Evolutionary conservation across 768 basidiomycete genomes (phyloP).

Genomic region (Nidularia sp.): DNA sequence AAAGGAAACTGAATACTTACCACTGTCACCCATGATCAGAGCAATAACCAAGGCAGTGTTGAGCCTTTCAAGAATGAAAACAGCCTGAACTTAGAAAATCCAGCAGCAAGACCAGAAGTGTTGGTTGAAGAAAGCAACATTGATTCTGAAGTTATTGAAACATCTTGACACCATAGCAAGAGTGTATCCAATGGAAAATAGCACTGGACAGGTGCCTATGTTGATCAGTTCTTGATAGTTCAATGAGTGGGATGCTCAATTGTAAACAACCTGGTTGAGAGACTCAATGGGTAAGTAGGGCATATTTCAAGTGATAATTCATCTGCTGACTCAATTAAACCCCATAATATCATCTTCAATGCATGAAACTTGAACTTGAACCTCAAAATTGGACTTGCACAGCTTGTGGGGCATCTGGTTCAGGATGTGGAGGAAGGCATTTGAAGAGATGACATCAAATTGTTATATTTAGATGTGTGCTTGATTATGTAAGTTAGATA

Average conservation of each 20-base stretch:
- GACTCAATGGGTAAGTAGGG: constrained; percentile 5
- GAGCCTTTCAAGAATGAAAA: not conserved
- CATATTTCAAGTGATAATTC: not conserved
- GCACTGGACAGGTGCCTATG: not conserved
- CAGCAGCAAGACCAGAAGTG: too few relatives aligned
- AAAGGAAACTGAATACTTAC: not conserved
- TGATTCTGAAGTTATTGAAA: too few relatives aligned
- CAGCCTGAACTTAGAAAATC: not conserved
- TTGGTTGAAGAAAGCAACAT: too few relatives aligned
- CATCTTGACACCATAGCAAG: too few relatives aligned
- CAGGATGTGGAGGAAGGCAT: not conserved
- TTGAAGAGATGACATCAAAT: too few relatives aligned
- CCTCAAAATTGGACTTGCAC: constrained; percentile 5
- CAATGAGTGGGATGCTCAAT: not conserved
- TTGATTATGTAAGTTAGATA: too few relatives aligned
- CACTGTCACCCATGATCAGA: not conserved
- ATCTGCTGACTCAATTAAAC: not conserved
- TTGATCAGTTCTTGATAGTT: not conserved
- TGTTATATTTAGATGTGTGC: too few relatives aligned
- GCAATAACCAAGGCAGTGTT: not conserved
- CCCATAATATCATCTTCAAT: constrained; percentile 2
- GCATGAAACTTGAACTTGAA: not conserved
- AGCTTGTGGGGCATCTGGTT: constrained; percentile 2
- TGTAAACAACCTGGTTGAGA: constrained; percentile 6
- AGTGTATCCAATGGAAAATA: too few relatives aligned